A percentile compares a stretch with the other conserved stretches of the same genome.
Conservation (phyloP, 305 asterid genomes). For the Plantago rigida region DNA sequence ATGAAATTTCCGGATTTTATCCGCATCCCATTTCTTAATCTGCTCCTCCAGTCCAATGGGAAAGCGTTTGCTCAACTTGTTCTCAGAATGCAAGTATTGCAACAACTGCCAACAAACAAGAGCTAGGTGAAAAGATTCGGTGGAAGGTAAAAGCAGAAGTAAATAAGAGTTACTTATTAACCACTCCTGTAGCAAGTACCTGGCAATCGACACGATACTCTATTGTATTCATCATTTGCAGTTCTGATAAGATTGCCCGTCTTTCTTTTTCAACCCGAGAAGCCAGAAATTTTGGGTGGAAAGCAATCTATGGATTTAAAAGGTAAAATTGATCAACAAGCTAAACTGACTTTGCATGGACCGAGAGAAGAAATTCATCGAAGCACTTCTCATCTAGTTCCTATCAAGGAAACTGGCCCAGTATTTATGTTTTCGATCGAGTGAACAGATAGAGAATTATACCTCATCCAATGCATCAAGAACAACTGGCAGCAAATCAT, state of each 20-base stretch:
- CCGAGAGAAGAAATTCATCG: slow-evolving; percentile 9
- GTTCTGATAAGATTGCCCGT: slow-evolving; percentile 84
- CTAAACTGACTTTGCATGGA: slow-evolving; percentile 16
- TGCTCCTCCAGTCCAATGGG: slow-evolving; percentile 97
- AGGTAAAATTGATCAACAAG: slow-evolving; percentile 16
- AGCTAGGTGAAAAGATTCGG: slow-evolving; percentile 14
- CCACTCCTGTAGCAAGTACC: slow-evolving; percentile 43
- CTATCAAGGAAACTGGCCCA: background rate
- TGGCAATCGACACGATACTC: slow-evolving; percentile 99
- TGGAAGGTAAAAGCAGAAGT: slow-evolving; percentile 17
- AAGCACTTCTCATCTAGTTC: background rate
- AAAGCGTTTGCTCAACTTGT: slow-evolving; percentile 91
- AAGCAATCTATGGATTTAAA: slow-evolving; percentile 59
- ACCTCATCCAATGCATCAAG: slow-evolving; percentile 98
- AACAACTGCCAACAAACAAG: slow-evolving; percentile 50
- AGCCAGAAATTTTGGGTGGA: slow-evolving; percentile 80
- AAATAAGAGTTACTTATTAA: slow-evolving; percentile 19
- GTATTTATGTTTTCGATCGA: background rate
- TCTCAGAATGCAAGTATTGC: slow-evolving; percentile 93
- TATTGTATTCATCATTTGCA: slow-evolving; percentile 99
- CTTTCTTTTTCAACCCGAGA: slow-evolving; percentile 98
- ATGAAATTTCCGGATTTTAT: slow-evolving; percentile 86
- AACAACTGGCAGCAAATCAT: slow-evolving; percentile 84
- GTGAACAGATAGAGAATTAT: slow-evolving; percentile 9
- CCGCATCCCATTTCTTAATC: slow-evolving; percentile 97